Percentiles rank a stretch among this genome's conserved stretches.
phyloP scores from a whole-genome alignment of 1,139 yeast species.

The Kurtzmaniella quercitrusa region DNA sequence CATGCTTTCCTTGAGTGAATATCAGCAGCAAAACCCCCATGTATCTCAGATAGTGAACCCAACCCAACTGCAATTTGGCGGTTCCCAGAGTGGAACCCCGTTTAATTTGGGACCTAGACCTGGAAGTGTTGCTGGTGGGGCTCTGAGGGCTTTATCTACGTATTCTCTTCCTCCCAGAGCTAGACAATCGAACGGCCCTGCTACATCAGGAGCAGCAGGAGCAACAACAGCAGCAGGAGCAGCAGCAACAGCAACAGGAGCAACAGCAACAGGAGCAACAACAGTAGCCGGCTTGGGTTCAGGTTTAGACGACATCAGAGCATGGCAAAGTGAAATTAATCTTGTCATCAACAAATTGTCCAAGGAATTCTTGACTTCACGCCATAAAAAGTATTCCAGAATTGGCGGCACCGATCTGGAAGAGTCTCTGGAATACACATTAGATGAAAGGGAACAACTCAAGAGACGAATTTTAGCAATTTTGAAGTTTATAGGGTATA shows the following conservation, averaged over 20 bases:
- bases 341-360: slow-evolving; percentile 36
- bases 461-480: slow-evolving; percentile 21
- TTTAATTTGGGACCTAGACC: slow-evolving; percentile 5
- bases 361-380: slow-evolving; percentile 26
- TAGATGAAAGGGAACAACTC: slow-evolving; percentile 21
- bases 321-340: slow-evolving; percentile 46
- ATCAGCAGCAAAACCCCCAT: slow-evolving; percentile 32
- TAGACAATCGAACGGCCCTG: slow-evolving; percentile 2
- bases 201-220: background rate
- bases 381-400: background rate
- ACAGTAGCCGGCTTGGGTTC: background rate
- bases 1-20: slow-evolving; percentile 35
- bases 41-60: slow-evolving; percentile 15
- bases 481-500: slow-evolving; percentile 25
- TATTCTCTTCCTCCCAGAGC: slow-evolving; percentile 21
- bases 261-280: background rate
- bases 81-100: background rate
- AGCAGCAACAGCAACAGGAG: background rate
- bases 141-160: slow-evolving; percentile 15
- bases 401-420: slow-evolving; percentile 3
- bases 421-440: slow-evolving; percentile 6
- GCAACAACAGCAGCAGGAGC: background rate
- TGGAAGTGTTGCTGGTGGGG: slow-evolving; percentile 11
- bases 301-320: slow-evolving; percentile 34
- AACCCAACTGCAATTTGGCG: background rate